Percentiles rank a stretch among this genome's conserved stretches.
Conservation (phyloP, 257 asterid genomes). For the Solanum chilense region DNA sequence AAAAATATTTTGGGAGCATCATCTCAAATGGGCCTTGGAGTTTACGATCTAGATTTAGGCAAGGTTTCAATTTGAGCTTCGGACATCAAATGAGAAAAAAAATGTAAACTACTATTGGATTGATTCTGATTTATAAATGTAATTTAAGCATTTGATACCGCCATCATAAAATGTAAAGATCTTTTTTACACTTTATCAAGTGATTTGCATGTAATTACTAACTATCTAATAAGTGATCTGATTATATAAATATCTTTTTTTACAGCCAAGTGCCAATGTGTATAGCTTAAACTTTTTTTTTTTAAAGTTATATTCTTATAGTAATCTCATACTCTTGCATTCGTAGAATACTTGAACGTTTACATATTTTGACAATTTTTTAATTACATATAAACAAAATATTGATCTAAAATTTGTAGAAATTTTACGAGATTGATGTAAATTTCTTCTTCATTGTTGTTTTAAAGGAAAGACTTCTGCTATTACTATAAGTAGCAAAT, state of each 20-base stretch:
- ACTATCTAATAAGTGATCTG: background rate
- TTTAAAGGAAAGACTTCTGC: no score
- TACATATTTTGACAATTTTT: background rate
- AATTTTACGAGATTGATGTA: no score
- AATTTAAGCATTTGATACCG: background rate
- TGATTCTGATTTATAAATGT: background rate
- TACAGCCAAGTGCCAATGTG: background rate
- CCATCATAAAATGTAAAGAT: background rate
- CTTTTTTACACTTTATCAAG: no score
- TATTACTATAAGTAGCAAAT: background rate
- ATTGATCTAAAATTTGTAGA: no score
- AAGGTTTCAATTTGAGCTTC: no score
- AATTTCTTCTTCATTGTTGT: no score
- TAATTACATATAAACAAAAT: no score
- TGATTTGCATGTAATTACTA: background rate
- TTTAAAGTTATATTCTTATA: no score
- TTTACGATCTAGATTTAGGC: accelerated
- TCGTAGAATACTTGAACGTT: background rate
- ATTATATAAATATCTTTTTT: background rate
- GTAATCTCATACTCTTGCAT: background rate
- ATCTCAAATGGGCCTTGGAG: no score
- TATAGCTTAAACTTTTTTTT: background rate
- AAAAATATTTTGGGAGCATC: background rate
- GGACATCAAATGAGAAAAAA: background rate
- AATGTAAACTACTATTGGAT: background rate